Evolutionary conservation across 441 rosid genomes (phyloP).

Genomic region (Dalechampia spathulata): DNA sequence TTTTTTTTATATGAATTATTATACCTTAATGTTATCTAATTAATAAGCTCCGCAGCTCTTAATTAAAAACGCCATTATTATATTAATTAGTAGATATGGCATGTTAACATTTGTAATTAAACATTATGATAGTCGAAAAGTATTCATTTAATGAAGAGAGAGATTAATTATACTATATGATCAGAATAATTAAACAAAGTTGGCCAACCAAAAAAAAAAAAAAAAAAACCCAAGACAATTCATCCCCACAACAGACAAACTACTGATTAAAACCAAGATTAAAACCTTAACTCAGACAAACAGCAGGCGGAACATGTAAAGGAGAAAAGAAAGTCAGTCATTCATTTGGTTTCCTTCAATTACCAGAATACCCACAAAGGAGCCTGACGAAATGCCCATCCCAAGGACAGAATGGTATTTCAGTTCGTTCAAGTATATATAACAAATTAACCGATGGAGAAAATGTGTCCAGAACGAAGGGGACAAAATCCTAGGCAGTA

Average conservation of each 20-base stretch:
- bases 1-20: too few relatives aligned
- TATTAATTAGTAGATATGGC: too few relatives aligned
- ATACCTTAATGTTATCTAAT: too few relatives aligned
- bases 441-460: constrained; percentile 11
- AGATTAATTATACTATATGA: constrained; percentile 4
- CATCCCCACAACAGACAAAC: neutral
- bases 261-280: neutral
- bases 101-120: too few relatives aligned
- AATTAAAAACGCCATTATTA: too few relatives aligned
- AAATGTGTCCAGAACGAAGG: constrained; percentile 30
- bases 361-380: constrained; percentile 7
- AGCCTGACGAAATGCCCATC: neutral
- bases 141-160: too few relatives aligned
- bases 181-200: neutral
- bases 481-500: constrained; percentile 26
- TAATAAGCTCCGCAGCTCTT: too few relatives aligned
- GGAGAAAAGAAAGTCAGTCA: neutral
- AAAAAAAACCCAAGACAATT: neutral
- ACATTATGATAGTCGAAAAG: too few relatives aligned
- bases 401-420: neutral
- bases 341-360: neutral
- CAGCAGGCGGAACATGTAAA: neutral
- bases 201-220: neutral
- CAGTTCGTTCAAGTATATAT: neutral
- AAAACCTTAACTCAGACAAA: constrained; percentile 10